Evolutionary conservation across 495 filamentous ascomycete genomes (phyloP).

Genomic region (Neurospora sp.): DNA sequence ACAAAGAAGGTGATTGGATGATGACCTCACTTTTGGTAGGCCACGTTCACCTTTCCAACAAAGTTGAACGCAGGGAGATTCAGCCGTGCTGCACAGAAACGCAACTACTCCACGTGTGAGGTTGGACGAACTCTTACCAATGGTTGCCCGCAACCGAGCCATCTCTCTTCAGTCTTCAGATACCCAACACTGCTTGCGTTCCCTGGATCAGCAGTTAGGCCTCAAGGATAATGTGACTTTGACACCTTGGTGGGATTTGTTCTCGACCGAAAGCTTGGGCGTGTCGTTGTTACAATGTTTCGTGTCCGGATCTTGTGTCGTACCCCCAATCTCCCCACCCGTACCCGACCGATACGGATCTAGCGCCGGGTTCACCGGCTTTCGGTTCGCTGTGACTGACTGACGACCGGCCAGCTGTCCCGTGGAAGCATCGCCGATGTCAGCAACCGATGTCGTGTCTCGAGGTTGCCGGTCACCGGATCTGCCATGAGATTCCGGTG

Average conservation of each 20-base stretch:
- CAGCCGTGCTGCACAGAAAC: background rate
- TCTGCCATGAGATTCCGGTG: background rate
- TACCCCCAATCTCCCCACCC: background rate
- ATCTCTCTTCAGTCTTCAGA: background rate
- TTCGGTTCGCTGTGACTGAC: background rate
- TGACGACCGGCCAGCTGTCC: background rate
- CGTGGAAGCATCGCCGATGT: background rate
- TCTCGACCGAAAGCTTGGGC: background rate
- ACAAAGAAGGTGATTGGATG: background rate
- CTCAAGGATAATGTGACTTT: background rate
- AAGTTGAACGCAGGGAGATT: background rate
- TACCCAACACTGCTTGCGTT: background rate
- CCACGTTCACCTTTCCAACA: background rate
- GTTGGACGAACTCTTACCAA: background rate
- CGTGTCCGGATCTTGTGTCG: background rate
- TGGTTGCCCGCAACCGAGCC: background rate
- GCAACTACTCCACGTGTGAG: background rate
- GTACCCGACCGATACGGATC: background rate
- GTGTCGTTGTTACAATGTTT: background rate
- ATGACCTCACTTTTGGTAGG: background rate
- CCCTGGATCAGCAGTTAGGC: background rate
- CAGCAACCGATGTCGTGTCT: background rate
- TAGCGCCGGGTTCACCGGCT: background rate
- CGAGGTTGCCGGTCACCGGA: background rate
- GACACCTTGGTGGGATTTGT: background rate